phyloP scores from a whole-genome alignment of 768 basidiomycete species.

The Russula lepida region DNA sequence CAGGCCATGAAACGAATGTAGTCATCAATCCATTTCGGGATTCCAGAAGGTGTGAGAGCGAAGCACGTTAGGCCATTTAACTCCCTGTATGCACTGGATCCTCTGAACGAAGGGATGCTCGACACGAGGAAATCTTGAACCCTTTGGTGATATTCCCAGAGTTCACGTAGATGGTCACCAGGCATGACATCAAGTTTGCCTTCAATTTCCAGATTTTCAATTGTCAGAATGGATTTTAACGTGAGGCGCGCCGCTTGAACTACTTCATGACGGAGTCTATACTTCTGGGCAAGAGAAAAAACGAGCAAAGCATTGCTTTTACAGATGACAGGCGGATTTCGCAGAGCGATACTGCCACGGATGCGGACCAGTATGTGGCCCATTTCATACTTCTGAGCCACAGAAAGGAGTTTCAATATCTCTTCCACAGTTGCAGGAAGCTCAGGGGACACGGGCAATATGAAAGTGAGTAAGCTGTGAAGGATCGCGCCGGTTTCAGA shows the following conservation, averaged over 20 bases:
- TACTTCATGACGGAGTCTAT: not conserved
- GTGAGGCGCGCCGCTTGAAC: not conserved
- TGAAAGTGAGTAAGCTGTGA: not conserved
- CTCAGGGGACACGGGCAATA: not conserved
- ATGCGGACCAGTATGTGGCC: not conserved
- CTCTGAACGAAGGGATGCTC: not conserved
- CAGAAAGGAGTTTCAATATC: not conserved
- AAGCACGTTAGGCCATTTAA: not conserved
- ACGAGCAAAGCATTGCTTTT: not conserved
- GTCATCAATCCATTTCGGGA: conserved; percentile 1
- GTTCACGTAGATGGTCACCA: not conserved
- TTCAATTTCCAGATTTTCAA: not conserved
- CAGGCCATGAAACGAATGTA: not conserved
- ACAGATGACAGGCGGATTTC: not conserved
- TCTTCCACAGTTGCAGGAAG: not conserved
- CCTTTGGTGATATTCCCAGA: conserved; percentile 1
- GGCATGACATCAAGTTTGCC: not conserved
- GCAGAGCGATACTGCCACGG: not conserved
- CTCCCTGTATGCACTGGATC: not conserved
- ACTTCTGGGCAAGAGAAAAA: conserved; percentile 2
- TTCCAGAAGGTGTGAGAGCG: too few relatives aligned
- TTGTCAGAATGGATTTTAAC: not conserved
- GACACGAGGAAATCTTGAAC: not conserved
- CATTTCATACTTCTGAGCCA: conserved; percentile 3
- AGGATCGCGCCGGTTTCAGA: not conserved